Base-by-base conservation (phyloP, 768 basidiomycete species). In the Naganishia kalamii region DNA sequence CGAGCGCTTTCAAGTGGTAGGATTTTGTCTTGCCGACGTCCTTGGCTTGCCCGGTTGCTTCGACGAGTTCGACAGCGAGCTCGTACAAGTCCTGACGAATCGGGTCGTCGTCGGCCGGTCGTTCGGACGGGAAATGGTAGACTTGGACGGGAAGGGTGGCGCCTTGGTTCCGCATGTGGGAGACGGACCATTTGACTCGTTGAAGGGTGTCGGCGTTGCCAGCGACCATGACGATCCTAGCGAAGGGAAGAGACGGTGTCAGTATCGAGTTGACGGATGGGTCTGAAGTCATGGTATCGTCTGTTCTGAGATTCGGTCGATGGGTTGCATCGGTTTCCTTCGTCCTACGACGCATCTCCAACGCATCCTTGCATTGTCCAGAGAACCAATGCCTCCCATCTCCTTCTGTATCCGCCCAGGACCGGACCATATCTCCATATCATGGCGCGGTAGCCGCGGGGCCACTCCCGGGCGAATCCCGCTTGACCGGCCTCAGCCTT, bases 41-140 rank as follows among this genome's bases (percentile, higher is more conserved):
- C 37, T 70, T 72, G 23, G 62, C 66, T 47, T 77, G 73, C 0
- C 71, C 71, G 30, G 70, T 61, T 0, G 70, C 72, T 52, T 77
- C 75, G n/a, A 80, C 75, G 19, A 81, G 88, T 41, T 81, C 80
- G 17, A 87, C 73, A 3, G 83, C 82, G 7, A 80, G 74, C 40
- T 79, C 71, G 63, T 80, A 76, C 63, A 90, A 78, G 60, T 80
- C 82, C 21, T 68, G 30, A 41, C 70, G 62, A 44, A 79, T 70
- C 3, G 73, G 66, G 30, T 70, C 70, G 57, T 79, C 75, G 0
- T 41, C 60, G 0, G 71, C 66, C 0, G 79, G 80, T 4, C 62
- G 40, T 69, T 82, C 81, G 25, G 73, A 71, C 0, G 80, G 78
- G 62, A 82, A 82, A 67, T 80, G 80, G 64, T 70, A 75, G 66